Evolutionary conservation across 768 basidiomycete species (phyloP).

Genomic region (Suillus subaureus): DNA sequence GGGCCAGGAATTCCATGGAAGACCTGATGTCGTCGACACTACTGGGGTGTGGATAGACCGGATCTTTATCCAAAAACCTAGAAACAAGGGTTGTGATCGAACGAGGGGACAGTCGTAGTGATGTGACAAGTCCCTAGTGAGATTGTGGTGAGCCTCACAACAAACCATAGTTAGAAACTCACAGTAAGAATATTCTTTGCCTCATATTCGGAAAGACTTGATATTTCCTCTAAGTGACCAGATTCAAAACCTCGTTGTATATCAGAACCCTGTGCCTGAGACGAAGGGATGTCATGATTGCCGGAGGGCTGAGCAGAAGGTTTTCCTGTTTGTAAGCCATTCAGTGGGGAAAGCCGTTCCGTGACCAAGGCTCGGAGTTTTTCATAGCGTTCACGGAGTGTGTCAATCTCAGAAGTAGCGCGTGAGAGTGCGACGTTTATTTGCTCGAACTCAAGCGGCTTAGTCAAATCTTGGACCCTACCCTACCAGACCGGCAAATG

Average conservation of each 20-base stretch:
- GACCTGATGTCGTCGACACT: constrained; percentile 21
- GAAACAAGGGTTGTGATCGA: background rate
- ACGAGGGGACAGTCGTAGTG: background rate
- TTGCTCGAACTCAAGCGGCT: constrained; percentile 27
- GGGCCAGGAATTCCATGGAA: constrained; percentile 26
- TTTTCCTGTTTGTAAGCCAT: background rate
- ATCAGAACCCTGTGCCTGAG: background rate
- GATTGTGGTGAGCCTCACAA: background rate
- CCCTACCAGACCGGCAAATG: background rate
- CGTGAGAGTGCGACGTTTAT: constrained; percentile 25
- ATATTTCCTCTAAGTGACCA: constrained; percentile 15
- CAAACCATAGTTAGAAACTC: constrained; percentile 8
- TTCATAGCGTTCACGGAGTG: constrained; percentile 30
- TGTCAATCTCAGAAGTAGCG: constrained; percentile 26
- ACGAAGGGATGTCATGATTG: background rate
- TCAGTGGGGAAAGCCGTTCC: constrained; percentile 13
- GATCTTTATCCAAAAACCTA: background rate
- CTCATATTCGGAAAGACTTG: constrained; percentile 23
- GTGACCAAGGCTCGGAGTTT: constrained; percentile 22
- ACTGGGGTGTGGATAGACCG: background rate
- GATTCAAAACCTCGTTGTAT: constrained; percentile 6
- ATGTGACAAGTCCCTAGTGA: background rate
- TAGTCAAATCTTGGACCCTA: background rate
- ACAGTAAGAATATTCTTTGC: constrained; percentile 26
- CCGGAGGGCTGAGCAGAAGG: background rate